Evolutionary conservation across 306 rosid genomes (phyloP), one percentile per base, ranked within the genome.

Genomic region (Cucumis hystrix): DNA sequence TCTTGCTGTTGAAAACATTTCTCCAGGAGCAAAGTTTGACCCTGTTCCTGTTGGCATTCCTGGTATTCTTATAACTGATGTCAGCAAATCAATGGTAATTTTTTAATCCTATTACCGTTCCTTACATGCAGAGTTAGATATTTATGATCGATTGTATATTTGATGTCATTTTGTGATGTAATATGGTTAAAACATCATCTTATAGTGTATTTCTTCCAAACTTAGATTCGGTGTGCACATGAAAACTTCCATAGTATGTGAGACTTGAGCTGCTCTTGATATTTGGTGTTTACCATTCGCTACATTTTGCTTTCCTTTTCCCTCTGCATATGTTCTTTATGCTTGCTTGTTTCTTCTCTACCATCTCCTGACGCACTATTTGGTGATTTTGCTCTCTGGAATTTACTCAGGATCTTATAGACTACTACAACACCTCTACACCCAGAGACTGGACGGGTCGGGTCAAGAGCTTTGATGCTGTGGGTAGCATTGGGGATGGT

Each of bases 401-500:
- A 69, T 84, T 60, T 45, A 73, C 83, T 23, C 79, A 96, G 99
- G 96, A 96, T 79, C 99, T 96, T 79, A 82, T 96, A 78, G 83
- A 92, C 79, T 96, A 96, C 84, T 96, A 96, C 81, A 96, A 91
- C 83, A 74, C 79, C 78, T 88, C 99, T 43, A 96, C 99, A 28
- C 75, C 96, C 75, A 91, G 99, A 86, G 99, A 96, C 77, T 92
- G 99, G 99, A 91, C 98, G 39, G 98, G 98, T 59, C 87, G 99
- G 20, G 99, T 96, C 77, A 96, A 80, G 83, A 92, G 90, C 84
- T 96, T 96, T 83, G 83, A 83, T 81, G 94, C 90, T 79, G 78
- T 75, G 65, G 99, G 99, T 52, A 89, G 86, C 80, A 91, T 96
- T 60, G 99, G 97, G 33, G 91, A 96, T 18, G 99, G 99, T 76